Evolutionary conservation across 192 early-diverging fungal species (phyloP).

Genomic region (Endogone sp.): DNA sequence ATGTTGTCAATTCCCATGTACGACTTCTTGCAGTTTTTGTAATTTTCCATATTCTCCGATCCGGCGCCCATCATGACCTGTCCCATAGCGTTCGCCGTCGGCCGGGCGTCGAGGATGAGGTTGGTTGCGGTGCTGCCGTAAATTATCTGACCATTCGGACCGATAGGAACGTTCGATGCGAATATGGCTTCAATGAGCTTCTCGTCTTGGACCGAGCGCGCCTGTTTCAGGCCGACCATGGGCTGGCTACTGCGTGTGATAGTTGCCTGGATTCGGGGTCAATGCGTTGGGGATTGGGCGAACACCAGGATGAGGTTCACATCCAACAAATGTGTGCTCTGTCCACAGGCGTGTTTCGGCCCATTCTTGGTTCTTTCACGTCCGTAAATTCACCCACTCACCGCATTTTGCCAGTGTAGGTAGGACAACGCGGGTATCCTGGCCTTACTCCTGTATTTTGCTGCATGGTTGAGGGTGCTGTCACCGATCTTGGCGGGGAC

Average conservation of each 20-base stretch:
- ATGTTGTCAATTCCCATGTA: constrained; percentile 97
- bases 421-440: constrained; percentile 89
- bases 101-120: constrained; percentile 94
- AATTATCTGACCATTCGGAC: constrained; percentile 30
- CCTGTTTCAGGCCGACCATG: constrained; percentile 93
- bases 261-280: constrained; percentile 55
- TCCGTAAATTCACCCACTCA: constrained; percentile 55
- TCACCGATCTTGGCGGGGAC: constrained; percentile 91
- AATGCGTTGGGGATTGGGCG: neutral
- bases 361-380: too few relatives aligned
- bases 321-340: too few relatives aligned
- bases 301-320: too few relatives aligned
- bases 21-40: constrained; percentile 79
- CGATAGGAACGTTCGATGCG: constrained; percentile 51
- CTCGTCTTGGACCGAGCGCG: constrained; percentile 95
- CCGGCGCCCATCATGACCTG: constrained; percentile 93
- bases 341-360: too few relatives aligned
- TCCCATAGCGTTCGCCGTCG: constrained; percentile 89
- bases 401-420: constrained; percentile 77
- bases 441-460: constrained; percentile 84
- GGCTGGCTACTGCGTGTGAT: constrained; percentile 95
- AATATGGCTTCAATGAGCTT: constrained; percentile 94
- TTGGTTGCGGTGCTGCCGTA: constrained; percentile 58
- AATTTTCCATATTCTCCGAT: constrained; percentile 93
- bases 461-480: constrained; percentile 82